Conservation (phyloP, 495 filamentous ascomycete species). For the Xylaria bambusicola region DNA sequence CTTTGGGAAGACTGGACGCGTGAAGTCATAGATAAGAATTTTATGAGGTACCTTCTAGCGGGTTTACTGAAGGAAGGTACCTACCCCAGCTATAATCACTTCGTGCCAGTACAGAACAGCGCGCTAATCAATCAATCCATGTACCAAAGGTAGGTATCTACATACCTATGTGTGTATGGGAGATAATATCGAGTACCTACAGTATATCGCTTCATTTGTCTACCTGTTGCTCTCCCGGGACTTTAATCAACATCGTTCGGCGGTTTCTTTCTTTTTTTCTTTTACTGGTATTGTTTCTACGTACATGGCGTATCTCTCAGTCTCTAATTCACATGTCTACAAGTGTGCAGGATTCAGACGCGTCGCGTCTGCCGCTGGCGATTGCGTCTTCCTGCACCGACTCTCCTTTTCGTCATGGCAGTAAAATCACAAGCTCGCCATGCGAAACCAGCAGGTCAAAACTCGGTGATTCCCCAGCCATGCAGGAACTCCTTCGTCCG, state of each 20-base stretch:
- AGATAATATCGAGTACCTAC: background rate
- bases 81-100: background rate
- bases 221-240: too few species aligned
- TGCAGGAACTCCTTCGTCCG: slow-evolving; percentile 52
- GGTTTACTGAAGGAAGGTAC: background rate
- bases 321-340: slow-evolving; percentile 34
- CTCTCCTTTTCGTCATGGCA: slow-evolving; percentile 23
- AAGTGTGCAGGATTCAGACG: slow-evolving; percentile 32
- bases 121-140: too few species aligned
- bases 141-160: too few species aligned
- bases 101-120: too few species aligned
- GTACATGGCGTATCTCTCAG: slow-evolving; percentile 25
- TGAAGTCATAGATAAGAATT: background rate
- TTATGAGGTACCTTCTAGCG: background rate
- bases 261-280: background rate
- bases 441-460: slow-evolving; percentile 32
- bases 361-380: slow-evolving; percentile 38
- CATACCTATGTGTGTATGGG: background rate
- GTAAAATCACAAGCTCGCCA: slow-evolving; percentile 1
- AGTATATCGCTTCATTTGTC: too few species aligned
- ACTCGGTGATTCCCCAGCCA: slow-evolving; percentile 28
- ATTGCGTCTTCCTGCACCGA: slow-evolving; percentile 38
- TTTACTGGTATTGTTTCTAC: slow-evolving; percentile 1
- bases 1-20: slow-evolving; percentile 6
- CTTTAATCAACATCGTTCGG: slow-evolving; percentile 1